These are phyloP conservation scores for Nadsonia fulvescens DNA, from an alignment of 805 yeast species.

Conservation along the genomic window DNA sequence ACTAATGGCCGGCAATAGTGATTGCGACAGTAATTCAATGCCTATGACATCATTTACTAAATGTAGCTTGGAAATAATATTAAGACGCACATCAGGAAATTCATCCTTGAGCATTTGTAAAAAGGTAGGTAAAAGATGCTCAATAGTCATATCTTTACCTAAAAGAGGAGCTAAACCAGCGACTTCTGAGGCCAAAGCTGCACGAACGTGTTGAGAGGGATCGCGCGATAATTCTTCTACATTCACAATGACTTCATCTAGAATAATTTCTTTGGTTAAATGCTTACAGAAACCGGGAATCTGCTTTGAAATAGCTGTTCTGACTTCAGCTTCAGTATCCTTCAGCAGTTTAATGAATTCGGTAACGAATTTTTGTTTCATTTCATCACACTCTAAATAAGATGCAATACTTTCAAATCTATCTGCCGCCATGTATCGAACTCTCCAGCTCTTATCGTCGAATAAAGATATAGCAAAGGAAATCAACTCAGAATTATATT, in stretches of 20 bases:
- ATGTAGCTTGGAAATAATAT: slow-evolving; percentile 81
- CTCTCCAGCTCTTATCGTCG: slow-evolving; percentile 92
- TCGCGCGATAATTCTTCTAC: slow-evolving; percentile 75
- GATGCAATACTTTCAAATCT: slow-evolving; percentile 58
- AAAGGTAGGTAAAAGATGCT: slow-evolving; percentile 70
- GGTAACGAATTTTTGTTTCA: slow-evolving; percentile 39
- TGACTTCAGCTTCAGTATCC: slow-evolving; percentile 91
- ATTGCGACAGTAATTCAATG: slow-evolving; percentile 68
- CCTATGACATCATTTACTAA: slow-evolving; percentile 91
- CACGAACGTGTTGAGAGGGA: slow-evolving; percentile 82
- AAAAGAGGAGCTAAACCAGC: slow-evolving; percentile 74
- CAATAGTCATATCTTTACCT: slow-evolving; percentile 70
- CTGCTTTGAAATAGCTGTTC: slow-evolving; percentile 87
- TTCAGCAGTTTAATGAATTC: slow-evolving; percentile 64
- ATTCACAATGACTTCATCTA: slow-evolving; percentile 61
- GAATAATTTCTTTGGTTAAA: slow-evolving; percentile 29
- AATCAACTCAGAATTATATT: slow-evolving; percentile 14
- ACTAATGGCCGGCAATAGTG: slow-evolving; percentile 84
- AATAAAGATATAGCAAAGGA: slow-evolving; percentile 47
- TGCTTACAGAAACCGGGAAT: slow-evolving; percentile 35
- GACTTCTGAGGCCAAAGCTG: slow-evolving; percentile 76
- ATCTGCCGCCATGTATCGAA: slow-evolving; percentile 96
- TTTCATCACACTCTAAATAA: slow-evolving; percentile 39
- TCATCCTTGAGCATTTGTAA: slow-evolving; percentile 91
- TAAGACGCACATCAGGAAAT: slow-evolving; percentile 87